Conservation (phyloP, 2,329 filamentous ascomycete species). For the Ceratocystis lukuohia region DNA sequence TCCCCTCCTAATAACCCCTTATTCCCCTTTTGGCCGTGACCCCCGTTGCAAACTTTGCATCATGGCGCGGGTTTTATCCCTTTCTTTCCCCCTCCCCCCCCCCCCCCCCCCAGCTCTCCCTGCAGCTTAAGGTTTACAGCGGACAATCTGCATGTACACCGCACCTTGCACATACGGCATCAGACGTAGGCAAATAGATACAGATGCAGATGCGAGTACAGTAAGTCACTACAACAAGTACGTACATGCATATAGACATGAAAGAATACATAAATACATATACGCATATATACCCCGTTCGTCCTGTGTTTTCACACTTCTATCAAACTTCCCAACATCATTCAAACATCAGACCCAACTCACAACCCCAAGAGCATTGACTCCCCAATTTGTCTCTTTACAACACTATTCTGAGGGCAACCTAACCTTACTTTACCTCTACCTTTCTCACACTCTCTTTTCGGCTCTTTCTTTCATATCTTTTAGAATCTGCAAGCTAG, state of each 20-base stretch:
- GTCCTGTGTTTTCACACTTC: conserved; percentile 20
- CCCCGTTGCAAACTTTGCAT: too few species aligned
- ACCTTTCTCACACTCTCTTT: conserved; percentile 3
- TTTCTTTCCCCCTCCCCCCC: neutral
- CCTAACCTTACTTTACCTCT: too few species aligned
- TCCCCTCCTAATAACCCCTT: too few species aligned
- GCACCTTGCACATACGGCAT: conserved; percentile 8
- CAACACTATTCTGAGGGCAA: too few species aligned
- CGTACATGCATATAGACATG: neutral
- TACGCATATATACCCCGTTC: conserved; percentile 9
- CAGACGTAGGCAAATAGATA: neutral
- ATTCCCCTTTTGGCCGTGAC: too few species aligned
- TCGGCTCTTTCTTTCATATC: conserved; percentile 8
- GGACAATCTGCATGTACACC: conserved; percentile 13
- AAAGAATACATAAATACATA: neutral
- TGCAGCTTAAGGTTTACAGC: neutral
- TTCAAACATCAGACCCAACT: conserved; percentile 63
- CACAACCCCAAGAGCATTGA: conserved; percentile 54
- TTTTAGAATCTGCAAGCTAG: conserved; percentile 9
- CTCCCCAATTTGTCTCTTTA: conserved; percentile 12
- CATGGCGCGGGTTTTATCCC: too few species aligned
- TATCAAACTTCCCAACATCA: conserved; percentile 35
- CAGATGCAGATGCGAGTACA: neutral
- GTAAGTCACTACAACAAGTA: neutral
- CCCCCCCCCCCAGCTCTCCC: neutral